Percentiles rank a stretch among this genome's conserved stretches.
Conservation (phyloP, 345 rosid genomes). For the Eucalyptus marginata region DNA sequence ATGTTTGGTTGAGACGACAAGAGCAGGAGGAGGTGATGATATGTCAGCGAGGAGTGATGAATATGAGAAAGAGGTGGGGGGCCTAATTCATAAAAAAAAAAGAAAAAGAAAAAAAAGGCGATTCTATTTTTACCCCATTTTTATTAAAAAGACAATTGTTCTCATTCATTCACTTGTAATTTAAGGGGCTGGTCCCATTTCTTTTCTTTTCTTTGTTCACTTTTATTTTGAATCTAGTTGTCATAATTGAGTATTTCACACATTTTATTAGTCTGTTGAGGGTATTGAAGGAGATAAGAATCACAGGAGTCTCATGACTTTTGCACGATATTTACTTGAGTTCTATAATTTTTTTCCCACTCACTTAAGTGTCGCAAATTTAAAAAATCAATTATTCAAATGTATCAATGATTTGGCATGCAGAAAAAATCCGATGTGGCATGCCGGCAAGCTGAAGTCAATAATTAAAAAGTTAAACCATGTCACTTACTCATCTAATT, state of each 20-base stretch:
- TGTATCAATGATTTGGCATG: not conserved
- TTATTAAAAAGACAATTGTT: too few species aligned
- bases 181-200: too few species aligned
- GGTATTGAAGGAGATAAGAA: too few species aligned
- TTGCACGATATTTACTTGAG: accelerated
- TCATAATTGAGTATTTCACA: accelerated
- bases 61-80: not conserved
- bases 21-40: not conserved
- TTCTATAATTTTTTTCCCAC: accelerated
- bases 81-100: not conserved
- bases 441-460: not conserved
- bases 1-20: not conserved
- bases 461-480: not conserved
- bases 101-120: accelerated
- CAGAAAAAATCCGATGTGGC: accelerated
- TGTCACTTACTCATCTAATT: not conserved
- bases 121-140: too few species aligned
- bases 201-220: too few species aligned
- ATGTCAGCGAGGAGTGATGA: not conserved
- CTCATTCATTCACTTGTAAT: too few species aligned
- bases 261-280: accelerated
- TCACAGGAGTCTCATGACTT: accelerated
- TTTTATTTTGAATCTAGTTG: too few species aligned
- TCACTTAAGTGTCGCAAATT: not conserved
- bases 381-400: accelerated